phyloP scores from a whole-genome alignment of 2,329 filamentous ascomycete genomes.

The Monosporascus sp. region DNA sequence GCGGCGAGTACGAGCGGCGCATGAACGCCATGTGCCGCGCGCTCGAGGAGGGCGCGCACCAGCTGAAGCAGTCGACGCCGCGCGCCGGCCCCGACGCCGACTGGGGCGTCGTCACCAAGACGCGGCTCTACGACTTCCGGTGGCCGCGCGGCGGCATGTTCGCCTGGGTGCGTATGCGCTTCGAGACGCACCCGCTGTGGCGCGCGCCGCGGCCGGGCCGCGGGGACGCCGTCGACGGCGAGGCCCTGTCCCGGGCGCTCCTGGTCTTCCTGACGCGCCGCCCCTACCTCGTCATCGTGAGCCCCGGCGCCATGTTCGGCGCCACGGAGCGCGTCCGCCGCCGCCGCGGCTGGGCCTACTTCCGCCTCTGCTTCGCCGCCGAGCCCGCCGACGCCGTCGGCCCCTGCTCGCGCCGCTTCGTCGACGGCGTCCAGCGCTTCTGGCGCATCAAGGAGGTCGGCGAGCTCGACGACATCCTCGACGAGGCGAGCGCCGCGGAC shows the following conservation, averaged over 20 bases:
- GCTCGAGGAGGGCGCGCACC: conserved; percentile 63
- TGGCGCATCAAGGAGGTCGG: conserved; percentile 67
- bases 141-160: conserved; percentile 92
- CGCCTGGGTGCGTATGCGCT: conserved; percentile 71
- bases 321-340: conserved; percentile 56
- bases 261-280: conserved; percentile 67
- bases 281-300: conserved; percentile 65
- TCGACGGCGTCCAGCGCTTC: conserved; percentile 66
- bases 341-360: conserved; percentile 64
- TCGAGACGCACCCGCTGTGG: conserved; percentile 69
- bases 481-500: conserved; percentile 23
- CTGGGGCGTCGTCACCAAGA: conserved; percentile 73
- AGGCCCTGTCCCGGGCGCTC: conserved; percentile 58
- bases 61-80: conserved; percentile 59
- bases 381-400: conserved; percentile 68
- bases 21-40: conserved; percentile 75
- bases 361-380: conserved; percentile 80
- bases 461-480: conserved; percentile 60
- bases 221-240: conserved; percentile 41
- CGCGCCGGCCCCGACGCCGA: conserved; percentile 45
- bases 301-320: conserved; percentile 70
- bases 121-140: conserved; percentile 67
- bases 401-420: conserved; percentile 58
- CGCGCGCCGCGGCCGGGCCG: conserved; percentile 20
- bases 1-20: conserved; percentile 77